Conservation (phyloP, 176 grass and related monocot genomes). For the Zizania latifolia region DNA sequence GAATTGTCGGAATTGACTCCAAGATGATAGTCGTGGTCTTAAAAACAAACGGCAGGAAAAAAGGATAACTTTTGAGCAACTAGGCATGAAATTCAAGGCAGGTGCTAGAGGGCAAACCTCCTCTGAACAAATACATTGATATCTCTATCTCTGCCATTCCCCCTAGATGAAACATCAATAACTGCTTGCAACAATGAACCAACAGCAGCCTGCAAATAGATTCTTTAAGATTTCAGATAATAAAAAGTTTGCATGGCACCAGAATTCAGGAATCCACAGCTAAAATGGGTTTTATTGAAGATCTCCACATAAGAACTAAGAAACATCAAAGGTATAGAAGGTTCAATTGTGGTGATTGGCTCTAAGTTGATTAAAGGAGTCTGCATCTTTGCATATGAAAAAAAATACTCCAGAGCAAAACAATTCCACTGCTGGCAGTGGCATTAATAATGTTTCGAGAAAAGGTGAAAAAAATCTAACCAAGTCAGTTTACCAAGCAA, state of each 20-base stretch:
- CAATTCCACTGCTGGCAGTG: background rate
- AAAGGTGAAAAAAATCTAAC: background rate
- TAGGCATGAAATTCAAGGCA: background rate
- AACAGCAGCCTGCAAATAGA: constrained; percentile 74
- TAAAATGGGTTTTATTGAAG: constrained; percentile 18
- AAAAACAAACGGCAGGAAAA: background rate
- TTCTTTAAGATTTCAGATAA: constrained; percentile 28
- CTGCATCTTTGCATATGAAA: constrained; percentile 8
- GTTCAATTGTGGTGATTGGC: constrained; percentile 12
- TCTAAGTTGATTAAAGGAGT: background rate
- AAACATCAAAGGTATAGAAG: constrained; percentile 17
- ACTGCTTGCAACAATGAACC: constrained; percentile 79
- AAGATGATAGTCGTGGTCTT: background rate
- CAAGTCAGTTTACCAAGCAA: background rate
- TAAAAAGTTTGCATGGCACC: constrained; percentile 8
- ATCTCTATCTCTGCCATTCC: constrained; percentile 85
- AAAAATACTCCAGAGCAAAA: background rate
- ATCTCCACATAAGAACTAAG: constrained; percentile 1
- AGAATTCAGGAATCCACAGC: background rate
- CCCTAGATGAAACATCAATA: constrained; percentile 81
- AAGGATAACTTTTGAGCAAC: constrained; percentile 1
- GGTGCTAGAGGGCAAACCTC: constrained; percentile 42
- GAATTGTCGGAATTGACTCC: background rate
- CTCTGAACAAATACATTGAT: constrained; percentile 82
- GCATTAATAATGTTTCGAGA: background rate